Conservation (phyloP, 2,329 filamentous ascomycete species). For the Teratosphaeria zuluensis region DNA sequence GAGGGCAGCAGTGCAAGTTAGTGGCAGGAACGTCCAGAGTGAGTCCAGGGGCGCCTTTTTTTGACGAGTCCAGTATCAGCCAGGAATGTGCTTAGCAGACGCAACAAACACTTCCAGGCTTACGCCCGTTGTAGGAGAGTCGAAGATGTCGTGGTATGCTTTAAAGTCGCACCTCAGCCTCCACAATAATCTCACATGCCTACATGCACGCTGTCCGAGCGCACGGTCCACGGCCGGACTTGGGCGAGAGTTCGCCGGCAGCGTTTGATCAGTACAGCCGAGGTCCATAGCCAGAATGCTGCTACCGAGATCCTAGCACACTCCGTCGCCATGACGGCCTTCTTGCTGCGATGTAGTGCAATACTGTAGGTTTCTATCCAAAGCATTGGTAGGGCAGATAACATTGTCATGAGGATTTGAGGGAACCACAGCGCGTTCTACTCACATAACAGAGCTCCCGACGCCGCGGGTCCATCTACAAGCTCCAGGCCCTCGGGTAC, state of each 20-base stretch:
- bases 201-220: not conserved
- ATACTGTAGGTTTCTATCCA: not conserved
- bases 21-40: not conserved
- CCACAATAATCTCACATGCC: not conserved
- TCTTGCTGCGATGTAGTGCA: not conserved
- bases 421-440: not conserved
- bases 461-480: not conserved
- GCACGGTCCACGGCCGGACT: not conserved
- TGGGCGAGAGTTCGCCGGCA: not conserved
- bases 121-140: no score
- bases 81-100: not conserved
- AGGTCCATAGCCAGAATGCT: not conserved
- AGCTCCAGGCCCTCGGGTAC: not conserved
- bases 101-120: no score
- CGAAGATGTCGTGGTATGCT: no score
- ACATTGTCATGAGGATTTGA: not conserved
- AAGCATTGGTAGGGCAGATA: not conserved
- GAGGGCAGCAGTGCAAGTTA: not conserved
- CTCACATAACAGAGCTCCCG: not conserved
- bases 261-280: not conserved
- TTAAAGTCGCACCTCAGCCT: slow-evolving; percentile 11
- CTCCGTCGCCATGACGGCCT: not conserved
- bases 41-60: not conserved
- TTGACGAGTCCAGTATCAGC: not conserved
- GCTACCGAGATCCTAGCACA: not conserved